Base-by-base conservation (phyloP, 495 filamentous ascomycete species). In the Staphylotrichum longicolle region DNA sequence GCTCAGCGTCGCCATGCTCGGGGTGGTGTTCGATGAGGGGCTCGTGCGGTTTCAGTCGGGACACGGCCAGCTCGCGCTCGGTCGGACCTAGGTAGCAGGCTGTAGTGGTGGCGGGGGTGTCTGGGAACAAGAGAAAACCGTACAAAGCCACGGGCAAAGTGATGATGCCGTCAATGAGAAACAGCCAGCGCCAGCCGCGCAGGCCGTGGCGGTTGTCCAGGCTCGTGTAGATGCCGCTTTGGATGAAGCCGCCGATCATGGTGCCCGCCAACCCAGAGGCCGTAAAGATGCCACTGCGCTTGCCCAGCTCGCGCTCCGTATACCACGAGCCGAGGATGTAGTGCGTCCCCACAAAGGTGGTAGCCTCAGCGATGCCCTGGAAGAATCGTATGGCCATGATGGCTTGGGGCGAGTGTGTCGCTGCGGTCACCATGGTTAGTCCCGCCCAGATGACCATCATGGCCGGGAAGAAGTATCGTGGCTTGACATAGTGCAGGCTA, bases 301-400 rank as follows among this genome's bases (percentile, higher is more conserved):
- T 90, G 2, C 83, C 85, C 2, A 88, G 74, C 70, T 90, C 87
- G 40, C 75, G 73, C 59, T 82, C 77, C 4, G 80, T 87, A 62
- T 90, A 90, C 86, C 86, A 90, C 0, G 80, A 80, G 3, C 86
- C 85, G 3, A 89, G 73, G 66, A 90, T 82, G 63, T 86, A 88
- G 42, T 86, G 84, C 0, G 82, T 86, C 14, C 87, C 85, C 6
- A 83, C 80, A 50, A 87, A 89, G 9, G 81, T 85, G 56, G 73
- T 81, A 0, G 82, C 73, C 69, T 89, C 86, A 40, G 77, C 77
- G 9, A 87, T 67, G n/a, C 83, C 86, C 65, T 85, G 80, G 66
- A 90, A 86, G 76, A 90, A 88, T 5, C 87, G 83, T 61, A 90
- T 85, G 1, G 80, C 83, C 78, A 85, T 85, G 63, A 90, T 83